Evolutionary conservation across 305 asterid species (phyloP), one percentile per base, ranked within the genome.

Genomic region (Ajuga reptans): DNA sequence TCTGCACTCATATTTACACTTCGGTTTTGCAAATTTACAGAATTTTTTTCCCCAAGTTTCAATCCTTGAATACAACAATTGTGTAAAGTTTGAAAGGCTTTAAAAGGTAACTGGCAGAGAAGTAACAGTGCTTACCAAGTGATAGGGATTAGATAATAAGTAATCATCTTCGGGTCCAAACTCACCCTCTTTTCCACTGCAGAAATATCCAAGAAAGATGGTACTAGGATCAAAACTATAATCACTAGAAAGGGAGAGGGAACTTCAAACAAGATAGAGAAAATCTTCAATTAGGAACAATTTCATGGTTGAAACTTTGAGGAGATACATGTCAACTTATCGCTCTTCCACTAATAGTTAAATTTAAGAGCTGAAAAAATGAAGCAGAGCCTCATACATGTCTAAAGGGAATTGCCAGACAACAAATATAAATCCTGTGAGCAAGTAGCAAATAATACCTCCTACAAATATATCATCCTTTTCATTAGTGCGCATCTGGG

Each of bases 181-280:
- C 70, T 86, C 96, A 17, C 86, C 86, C 78, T 89, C 97, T 85
- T 88, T 94, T 78, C 91, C 95, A 73, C 98, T 94, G 90, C 85
- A 84, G 66, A 78, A 65, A 67, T 57, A 81, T 54, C 42, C 39
- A 68, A 61, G 63, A 51, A 42, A 74, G 24, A 46, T 64, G 49
- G 43, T 17, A 36, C 15, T 55, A 60, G 17, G 51, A 31, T 45
- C 63, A 69, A 5, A 46, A 9, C 5, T 42, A 39, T 15, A 34
- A 52, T 15, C 17, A 57, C 6, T 34, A 65, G 54, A 72, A 57
- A 16, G 10, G 36, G 50, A 64, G 61, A 16, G 39, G 41, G 41
- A 16, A 21, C 33, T 17, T 21, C 47, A 46, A 42, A 46, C 36
- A 37, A 42, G 9, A 43, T 21, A 29, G 6, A 77, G 46, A 68